Evolutionary conservation across 495 filamentous ascomycete genomes (phyloP), one percentile per base, ranked within the genome.

Genomic region (Podospora pseudopauciseta): DNA sequence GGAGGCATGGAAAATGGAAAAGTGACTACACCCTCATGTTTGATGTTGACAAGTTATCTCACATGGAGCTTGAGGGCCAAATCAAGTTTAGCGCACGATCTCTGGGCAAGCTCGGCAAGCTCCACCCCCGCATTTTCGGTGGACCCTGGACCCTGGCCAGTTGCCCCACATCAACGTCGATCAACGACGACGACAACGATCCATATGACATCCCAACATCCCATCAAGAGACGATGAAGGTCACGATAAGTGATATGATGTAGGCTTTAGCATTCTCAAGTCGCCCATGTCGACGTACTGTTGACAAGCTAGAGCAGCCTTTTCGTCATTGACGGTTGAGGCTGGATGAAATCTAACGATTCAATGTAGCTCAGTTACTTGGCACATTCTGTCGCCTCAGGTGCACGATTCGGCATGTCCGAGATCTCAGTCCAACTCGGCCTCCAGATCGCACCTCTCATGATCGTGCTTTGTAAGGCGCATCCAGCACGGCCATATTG

Each of bases 51-150:
- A 7, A 7, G 30, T 6, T 32, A 5, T 32, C 3, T 32, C 15
- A 49, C 15, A 5, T 11, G 15, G 39, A 9, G 39, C 13, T 18
- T 3, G 6, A 49, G 9, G 39, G 9, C 39, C 39, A 49, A 49
- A 49, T 49, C 2, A 11, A 49, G 39, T 49, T 13, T 49, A 49
- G 39, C 15, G 39, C 39, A 13, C 15, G 39, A 49, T 49, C 39
- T 49, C 39, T 49, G 39, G 39, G 39, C 11, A 49, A 49, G 39
- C 39, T 49, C 39, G 39, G 55, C n/a, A 58, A 26, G 55, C n/a
- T 26, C 55, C 55, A 58, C 55, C 55, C 55, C 55, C 55, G 55
- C 55, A 58, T 58, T 26, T 58, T 56, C 4, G n/a, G 23, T 58
- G 39, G 39, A 49, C 9, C 39, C 39, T 49, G 39, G 39, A 49